Evolutionary conservation across 768 basidiomycete species (phyloP).

Genomic region (Zangia roseola): DNA sequence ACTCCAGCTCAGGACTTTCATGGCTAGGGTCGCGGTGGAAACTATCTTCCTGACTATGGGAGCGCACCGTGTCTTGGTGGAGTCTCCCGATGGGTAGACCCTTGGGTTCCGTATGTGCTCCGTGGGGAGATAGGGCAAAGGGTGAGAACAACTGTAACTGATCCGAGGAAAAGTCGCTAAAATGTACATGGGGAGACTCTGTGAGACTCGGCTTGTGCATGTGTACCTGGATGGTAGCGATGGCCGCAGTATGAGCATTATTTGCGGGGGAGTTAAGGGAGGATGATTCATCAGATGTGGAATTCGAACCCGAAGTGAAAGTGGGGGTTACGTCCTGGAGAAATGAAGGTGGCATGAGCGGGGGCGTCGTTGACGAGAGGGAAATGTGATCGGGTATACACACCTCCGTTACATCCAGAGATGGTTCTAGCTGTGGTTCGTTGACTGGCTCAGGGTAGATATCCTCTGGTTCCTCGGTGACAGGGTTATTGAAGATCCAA

Average conservation of each 20-base stretch:
- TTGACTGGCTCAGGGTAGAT: conserved; percentile 13
- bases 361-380: background rate
- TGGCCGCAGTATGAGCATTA: conserved; percentile 14
- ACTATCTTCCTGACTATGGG: conserved; percentile 24
- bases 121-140: conserved; percentile 12
- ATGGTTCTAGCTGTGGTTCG: conserved; percentile 7
- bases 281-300: conserved; percentile 43
- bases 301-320: conserved; percentile 41
- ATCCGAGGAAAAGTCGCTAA: conserved; percentile 30
- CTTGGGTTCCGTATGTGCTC: background rate
- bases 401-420: conserved; percentile 30
- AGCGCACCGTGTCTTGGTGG: conserved; percentile 11
- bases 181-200: conserved; percentile 31
- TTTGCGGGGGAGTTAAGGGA: conserved; percentile 29
- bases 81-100: conserved; percentile 1
- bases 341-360: conserved; percentile 12
- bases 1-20: conserved; percentile 15
- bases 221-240: conserved; percentile 21
- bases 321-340: conserved; percentile 30
- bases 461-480: conserved; percentile 57
- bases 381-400: conserved; percentile 6
- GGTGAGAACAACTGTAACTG: conserved; percentile 30
- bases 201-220: conserved; percentile 27
- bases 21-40: conserved; percentile 8
- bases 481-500: conserved; percentile 69